These are phyloP conservation scores for Colletotrichum tropicale DNA, from an alignment of 2,329 filamentous ascomycete species.

Conservation along the genomic window DNA sequence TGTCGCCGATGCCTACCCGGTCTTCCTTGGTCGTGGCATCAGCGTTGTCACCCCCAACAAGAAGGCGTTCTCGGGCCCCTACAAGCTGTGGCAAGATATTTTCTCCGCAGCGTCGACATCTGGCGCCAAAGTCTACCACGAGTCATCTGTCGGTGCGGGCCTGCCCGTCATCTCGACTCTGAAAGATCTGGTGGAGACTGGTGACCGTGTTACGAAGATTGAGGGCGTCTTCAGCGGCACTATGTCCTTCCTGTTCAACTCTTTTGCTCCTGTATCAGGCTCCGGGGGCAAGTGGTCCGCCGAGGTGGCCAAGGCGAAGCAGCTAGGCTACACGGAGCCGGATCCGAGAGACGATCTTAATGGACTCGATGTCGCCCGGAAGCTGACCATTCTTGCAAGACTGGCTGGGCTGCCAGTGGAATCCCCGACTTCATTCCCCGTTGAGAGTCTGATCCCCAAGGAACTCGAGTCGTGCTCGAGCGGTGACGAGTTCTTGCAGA, in stretches of 20 bases:
- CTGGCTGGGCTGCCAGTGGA: slow-evolving; percentile 82
- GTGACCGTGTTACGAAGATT: slow-evolving; percentile 88
- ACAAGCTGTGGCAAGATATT: slow-evolving; percentile 86
- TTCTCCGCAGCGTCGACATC: slow-evolving; percentile 73
- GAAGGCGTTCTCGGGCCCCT: slow-evolving; percentile 89
- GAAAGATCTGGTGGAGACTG: slow-evolving; percentile 92
- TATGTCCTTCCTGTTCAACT: slow-evolving; percentile 98
- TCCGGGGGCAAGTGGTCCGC: slow-evolving; percentile 84
- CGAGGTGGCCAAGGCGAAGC: slow-evolving; percentile 90
- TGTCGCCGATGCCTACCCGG: slow-evolving; percentile 82
- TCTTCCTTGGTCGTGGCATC: slow-evolving; percentile 80
- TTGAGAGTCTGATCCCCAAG: slow-evolving; percentile 90
- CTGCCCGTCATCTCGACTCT: slow-evolving; percentile 92
- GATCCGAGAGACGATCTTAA: slow-evolving; percentile 88
- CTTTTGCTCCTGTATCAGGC: slow-evolving; percentile 82
- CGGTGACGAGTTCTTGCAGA: slow-evolving; percentile 85
- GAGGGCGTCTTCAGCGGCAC: slow-evolving; percentile 98
- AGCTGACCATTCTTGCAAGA: slow-evolving; percentile 92
- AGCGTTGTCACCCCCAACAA: slow-evolving; percentile 97
- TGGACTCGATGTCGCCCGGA: slow-evolving; percentile 89
- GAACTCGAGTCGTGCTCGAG: slow-evolving; percentile 79
- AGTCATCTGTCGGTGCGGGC: slow-evolving; percentile 92
- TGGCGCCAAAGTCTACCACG: slow-evolving; percentile 89
- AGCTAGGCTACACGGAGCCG: slow-evolving; percentile 89
- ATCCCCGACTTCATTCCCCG: slow-evolving; percentile 87